Evolutionary conservation across 371 early-diverging fungal genomes (phyloP), one percentile per base, ranked within the genome.

Genomic region (Zychaea mexicana): DNA sequence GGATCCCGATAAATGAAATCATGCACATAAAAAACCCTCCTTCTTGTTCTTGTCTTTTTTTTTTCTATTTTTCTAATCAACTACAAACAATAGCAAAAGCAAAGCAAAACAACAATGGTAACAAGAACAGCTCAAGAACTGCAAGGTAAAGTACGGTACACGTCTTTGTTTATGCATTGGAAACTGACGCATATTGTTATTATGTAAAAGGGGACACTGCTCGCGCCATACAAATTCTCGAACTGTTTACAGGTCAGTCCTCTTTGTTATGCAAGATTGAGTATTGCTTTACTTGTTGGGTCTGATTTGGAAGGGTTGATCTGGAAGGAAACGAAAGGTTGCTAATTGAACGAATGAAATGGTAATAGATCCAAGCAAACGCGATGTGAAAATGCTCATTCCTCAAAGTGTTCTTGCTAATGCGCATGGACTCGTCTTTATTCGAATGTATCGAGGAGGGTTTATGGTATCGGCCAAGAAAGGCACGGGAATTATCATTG

Each of bases 401-500:
- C 79, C 79, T 7, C 52, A 60, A 31, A 63, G 49, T 49, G 57
- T 79, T 3, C 53, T 79, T 9, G 56, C 58, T 2, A 68, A 76
- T 46, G 79, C 79, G 12, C 79, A 76, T 60, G 79, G 79, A 3
- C 61, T 79, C 12, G 57, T 76, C 2, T 69, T 79, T 54, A 72
- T 79, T 57, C 73, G 79, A 12, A 53, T 76, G 0, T 62, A 63
- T 47, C 68, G 70, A 32, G 61, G 67, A 12, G 79, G 76, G n/a
- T 64, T 79, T 7, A 45, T 68, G 64, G 24, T 79, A 19, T 73
- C 74, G 7, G 72, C 69, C 19, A 79, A 71, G 45, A 57, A 58
- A 30, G 79, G 79, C 17, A 76, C 70, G 3, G 79, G 79, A 19
- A 65, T 79, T 27, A 76, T 79, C 38, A 74, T 79, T 55, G 79